A percentile compares a stretch with the other conserved stretches of the same genome.
Conservation (phyloP, 2,329 filamentous ascomycete species). For the Curvularia sp. region DNA sequence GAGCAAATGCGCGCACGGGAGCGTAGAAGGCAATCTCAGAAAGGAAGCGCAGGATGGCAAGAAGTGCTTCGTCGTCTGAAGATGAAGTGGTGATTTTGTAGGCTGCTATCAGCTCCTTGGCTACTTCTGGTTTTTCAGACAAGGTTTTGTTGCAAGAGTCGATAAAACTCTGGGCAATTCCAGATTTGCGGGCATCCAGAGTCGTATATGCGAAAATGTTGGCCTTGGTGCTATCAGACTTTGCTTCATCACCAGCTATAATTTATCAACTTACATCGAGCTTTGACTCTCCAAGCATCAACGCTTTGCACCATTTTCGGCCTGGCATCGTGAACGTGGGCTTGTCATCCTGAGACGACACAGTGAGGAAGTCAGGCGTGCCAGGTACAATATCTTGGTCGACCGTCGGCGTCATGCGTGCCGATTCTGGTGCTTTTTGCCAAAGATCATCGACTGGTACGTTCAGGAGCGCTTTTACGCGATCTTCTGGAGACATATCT, state of each 20-base stretch:
- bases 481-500: constrained; percentile 48
- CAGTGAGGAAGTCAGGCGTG: constrained; percentile 32
- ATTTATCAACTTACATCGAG: constrained; percentile 50
- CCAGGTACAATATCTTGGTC: constrained; percentile 54
- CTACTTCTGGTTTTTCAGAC: constrained; percentile 29
- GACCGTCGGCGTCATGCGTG: constrained; percentile 49
- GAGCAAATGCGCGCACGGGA: constrained; percentile 52
- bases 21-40: constrained; percentile 58
- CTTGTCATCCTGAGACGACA: constrained; percentile 36
- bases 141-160: constrained; percentile 43
- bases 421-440: constrained; percentile 48
- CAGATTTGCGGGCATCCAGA: constrained; percentile 34
- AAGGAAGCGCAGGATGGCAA: constrained; percentile 53
- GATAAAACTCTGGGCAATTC: constrained; percentile 47
- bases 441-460: constrained; percentile 53
- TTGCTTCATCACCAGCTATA: background rate
- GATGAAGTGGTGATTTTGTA: constrained; percentile 52
- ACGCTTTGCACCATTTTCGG: constrained; percentile 55
- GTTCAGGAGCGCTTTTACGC: constrained; percentile 52
- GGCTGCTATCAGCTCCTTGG: constrained; percentile 40
- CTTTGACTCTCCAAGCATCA: constrained; percentile 58
- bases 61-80: constrained; percentile 53
- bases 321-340: constrained; percentile 45
- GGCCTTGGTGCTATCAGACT: constrained; percentile 18
- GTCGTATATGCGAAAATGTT: constrained; percentile 38